Percentiles rank a stretch among this genome's conserved stretches.
phyloP scores from a whole-genome alignment of 768 basidiomycete genomes.

The Galerina marginata region DNA sequence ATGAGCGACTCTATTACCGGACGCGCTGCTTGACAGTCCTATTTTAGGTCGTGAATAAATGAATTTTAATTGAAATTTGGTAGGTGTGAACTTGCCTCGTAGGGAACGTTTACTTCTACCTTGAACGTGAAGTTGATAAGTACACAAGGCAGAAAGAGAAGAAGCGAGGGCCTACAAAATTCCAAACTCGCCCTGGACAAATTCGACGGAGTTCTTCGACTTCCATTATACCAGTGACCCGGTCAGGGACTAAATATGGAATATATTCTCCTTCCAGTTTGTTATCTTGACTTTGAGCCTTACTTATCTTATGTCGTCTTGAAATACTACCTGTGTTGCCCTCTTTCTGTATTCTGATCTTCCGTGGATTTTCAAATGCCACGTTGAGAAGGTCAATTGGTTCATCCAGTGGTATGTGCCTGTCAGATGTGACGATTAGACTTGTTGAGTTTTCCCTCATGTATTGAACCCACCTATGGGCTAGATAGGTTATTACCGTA shows the following conservation, averaged over 20 bases:
- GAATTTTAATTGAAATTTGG: slow-evolving; percentile 1
- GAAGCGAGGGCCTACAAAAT: slow-evolving; percentile 66
- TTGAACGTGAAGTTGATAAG: slow-evolving; percentile 38
- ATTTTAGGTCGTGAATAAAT: slow-evolving; percentile 10
- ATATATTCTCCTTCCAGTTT: slow-evolving; percentile 77
- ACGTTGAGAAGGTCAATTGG: slow-evolving; percentile 94
- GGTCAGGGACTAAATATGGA: slow-evolving; percentile 86
- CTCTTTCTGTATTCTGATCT: slow-evolving; percentile 54
- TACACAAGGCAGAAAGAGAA: slow-evolving; percentile 3
- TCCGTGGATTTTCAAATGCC: slow-evolving; percentile 94
- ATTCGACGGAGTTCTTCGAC: slow-evolving; percentile 75
- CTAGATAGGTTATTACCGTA: slow-evolving; percentile 80
- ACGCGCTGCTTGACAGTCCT: slow-evolving; percentile 73
- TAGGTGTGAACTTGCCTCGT: slow-evolving; percentile 51
- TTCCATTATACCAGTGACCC: slow-evolving; percentile 79
- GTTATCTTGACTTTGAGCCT: slow-evolving; percentile 10
- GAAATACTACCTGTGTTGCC: slow-evolving; percentile 48
- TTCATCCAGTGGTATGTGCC: slow-evolving; percentile 75
- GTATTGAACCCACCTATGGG: slow-evolving; percentile 60
- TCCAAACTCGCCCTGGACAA: slow-evolving; percentile 86
- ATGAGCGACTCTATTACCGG: slow-evolving; percentile 69
- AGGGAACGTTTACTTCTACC: slow-evolving; percentile 89
- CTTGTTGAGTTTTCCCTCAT: background rate
- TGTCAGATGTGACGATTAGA: slow-evolving; percentile 31
- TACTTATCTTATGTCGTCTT: slow-evolving; percentile 19